Percentiles rank a stretch among this genome's conserved stretches.
Conservation (phyloP, 495 filamentous ascomycete species). For the Talaromyces liani region DNA sequence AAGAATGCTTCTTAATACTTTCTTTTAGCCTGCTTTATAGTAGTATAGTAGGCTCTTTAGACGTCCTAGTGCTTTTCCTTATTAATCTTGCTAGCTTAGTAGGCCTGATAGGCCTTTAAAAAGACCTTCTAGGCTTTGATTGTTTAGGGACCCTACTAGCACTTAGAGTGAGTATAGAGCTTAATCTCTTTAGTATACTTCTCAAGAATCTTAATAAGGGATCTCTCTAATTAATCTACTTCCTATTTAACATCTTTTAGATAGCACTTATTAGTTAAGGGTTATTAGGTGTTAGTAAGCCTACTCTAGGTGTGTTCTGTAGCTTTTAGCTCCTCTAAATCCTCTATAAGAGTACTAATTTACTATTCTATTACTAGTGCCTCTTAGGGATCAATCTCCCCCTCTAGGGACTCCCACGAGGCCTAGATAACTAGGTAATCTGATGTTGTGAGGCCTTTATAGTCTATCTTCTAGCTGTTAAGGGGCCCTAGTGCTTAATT, state of each 20-base stretch:
- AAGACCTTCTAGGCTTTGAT: background rate
- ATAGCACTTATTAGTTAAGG: background rate
- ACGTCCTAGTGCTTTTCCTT: background rate
- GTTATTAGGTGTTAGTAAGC: too few species aligned
- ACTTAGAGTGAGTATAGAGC: background rate
- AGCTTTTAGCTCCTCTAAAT: too few species aligned
- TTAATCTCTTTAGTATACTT: background rate
- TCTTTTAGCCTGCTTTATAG: background rate
- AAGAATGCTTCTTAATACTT: background rate
- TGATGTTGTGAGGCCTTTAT: too few species aligned
- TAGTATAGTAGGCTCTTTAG: background rate
- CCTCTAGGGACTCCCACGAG: conserved; percentile 1
- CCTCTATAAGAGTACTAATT: too few species aligned
- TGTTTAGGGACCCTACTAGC: background rate
- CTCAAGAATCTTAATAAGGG: background rate
- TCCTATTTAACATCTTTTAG: background rate
- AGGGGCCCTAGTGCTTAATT: too few species aligned
- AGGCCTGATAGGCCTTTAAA: background rate
- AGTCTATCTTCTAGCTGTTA: too few species aligned
- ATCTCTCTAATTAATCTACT: background rate
- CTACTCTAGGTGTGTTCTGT: too few species aligned
- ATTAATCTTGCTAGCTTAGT: background rate
- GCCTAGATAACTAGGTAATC: too few species aligned
- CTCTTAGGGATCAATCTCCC: conserved; percentile 5
- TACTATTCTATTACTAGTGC: too few species aligned